Percentiles rank a stretch among this genome's conserved stretches.
Evolutionary conservation across 2,329 filamentous ascomycete genomes (phyloP).

Genomic region (Hirsutella rhossiliensis): DNA sequence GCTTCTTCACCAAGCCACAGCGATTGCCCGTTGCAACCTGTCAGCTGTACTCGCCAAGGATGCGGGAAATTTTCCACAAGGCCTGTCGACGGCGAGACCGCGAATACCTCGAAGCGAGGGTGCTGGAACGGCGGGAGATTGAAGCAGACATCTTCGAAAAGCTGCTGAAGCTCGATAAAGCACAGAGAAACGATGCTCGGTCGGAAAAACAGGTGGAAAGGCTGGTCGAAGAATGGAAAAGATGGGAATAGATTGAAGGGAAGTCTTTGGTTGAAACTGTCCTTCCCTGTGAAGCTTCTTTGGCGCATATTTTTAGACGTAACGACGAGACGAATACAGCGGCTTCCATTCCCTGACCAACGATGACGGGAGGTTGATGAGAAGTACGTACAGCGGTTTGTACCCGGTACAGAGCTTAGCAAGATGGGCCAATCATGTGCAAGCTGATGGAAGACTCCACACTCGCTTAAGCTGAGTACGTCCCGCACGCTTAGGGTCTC

Average conservation of each 20-base stretch:
- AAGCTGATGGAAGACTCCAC: slow-evolving; percentile 4
- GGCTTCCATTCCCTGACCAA: too few relatives aligned
- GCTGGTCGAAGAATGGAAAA: slow-evolving; percentile 43
- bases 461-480: slow-evolving; percentile 17
- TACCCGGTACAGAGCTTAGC: background rate
- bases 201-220: slow-evolving; percentile 31
- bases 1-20: slow-evolving; percentile 52
- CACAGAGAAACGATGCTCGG: slow-evolving; percentile 22
- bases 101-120: slow-evolving; percentile 43
- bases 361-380: too few relatives aligned
- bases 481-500: slow-evolving; percentile 24
- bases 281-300: background rate
- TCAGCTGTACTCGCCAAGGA: slow-evolving; percentile 69
- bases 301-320: slow-evolving; percentile 5
- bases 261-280: background rate
- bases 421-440: slow-evolving; percentile 7
- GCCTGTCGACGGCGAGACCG: slow-evolving; percentile 58
- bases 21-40: slow-evolving; percentile 48
- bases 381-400: too few relatives aligned
- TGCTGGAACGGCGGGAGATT: slow-evolving; percentile 46
- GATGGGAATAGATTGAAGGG: slow-evolving; percentile 32
- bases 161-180: slow-evolving; percentile 29
- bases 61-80: slow-evolving; percentile 60
- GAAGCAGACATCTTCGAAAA: slow-evolving; percentile 48
- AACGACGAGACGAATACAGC: slow-evolving; percentile 1